A percentile compares a stretch with the other conserved stretches of the same genome.
These are phyloP conservation scores for Salix exigua DNA, from an alignment of 345 rosid genomes.

Conservation along the genomic window DNA sequence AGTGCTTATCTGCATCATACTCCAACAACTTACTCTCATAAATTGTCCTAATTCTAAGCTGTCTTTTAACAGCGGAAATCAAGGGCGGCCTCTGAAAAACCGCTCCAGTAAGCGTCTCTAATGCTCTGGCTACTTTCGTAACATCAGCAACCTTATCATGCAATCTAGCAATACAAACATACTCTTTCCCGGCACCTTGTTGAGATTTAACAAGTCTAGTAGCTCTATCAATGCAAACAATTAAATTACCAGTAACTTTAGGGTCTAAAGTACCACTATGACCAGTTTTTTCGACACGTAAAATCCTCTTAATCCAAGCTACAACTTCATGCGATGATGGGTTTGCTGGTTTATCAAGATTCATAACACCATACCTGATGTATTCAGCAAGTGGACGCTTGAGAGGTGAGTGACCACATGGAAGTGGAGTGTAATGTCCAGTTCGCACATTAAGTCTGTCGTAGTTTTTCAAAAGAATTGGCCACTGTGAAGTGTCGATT, in stretches of 20 bases:
- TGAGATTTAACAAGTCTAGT: conserved; percentile 93
- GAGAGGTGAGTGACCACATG: conserved; percentile 79
- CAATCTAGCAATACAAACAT: conserved; percentile 87
- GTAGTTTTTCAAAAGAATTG: conserved; percentile 87
- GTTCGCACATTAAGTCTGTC: conserved; percentile 88
- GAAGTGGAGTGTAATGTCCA: conserved; percentile 95
- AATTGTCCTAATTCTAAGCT: conserved; percentile 88
- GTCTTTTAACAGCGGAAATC: conserved; percentile 92
- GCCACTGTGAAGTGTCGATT: conserved; percentile 87
- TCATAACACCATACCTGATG: conserved; percentile 76
- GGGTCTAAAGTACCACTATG: conserved; percentile 97
- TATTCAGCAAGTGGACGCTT: conserved; percentile 81
- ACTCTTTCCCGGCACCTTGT: conserved; percentile 97
- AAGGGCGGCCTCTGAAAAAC: conserved; percentile 89
- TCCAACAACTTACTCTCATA: conserved; percentile 86
- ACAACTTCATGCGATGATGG: conserved; percentile 98
- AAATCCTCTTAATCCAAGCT: conserved; percentile 93
- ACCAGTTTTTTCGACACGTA: conserved; percentile 88
- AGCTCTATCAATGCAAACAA: conserved; percentile 90
- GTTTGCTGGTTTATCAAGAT: conserved; percentile 91
- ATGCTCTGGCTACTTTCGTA: conserved; percentile 80
- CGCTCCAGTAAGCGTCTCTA: conserved; percentile 84
- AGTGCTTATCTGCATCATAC: conserved; percentile 72
- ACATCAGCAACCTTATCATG: conserved; percentile 83
- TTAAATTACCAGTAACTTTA: conserved; percentile 86